Conservation (phyloP, 352 stramenopile species). For the Phytophthora uliginosa region DNA sequence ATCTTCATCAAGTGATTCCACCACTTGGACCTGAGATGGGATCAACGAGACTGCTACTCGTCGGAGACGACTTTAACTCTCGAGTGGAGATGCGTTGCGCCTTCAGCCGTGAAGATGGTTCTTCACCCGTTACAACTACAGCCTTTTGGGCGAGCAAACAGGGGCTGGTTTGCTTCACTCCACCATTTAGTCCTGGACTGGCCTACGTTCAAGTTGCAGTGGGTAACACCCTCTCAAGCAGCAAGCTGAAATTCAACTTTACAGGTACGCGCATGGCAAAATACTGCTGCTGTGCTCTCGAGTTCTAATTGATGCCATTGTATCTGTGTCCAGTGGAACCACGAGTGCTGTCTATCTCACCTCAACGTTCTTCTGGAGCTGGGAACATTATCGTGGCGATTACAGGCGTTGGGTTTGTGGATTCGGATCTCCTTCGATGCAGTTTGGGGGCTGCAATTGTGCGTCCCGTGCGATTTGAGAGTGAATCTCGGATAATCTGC, state of each 20-base stretch:
- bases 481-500: constrained; percentile 29
- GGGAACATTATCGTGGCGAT: constrained; percentile 27
- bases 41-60: constrained; percentile 40
- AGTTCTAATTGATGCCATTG: background rate
- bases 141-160: constrained; percentile 35
- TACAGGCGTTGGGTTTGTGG: constrained; percentile 36
- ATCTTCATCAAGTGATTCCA: constrained; percentile 38
- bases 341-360: constrained; percentile 34
- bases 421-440: constrained; percentile 39
- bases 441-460: constrained; percentile 25
- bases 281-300: background rate
- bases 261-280: constrained; percentile 6
- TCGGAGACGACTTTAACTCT: constrained; percentile 36
- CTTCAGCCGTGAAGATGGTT: constrained; percentile 19
- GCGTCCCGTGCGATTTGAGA: constrained; percentile 18
- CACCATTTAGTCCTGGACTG: constrained; percentile 25
- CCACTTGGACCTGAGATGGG: constrained; percentile 43
- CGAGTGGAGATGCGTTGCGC: constrained; percentile 21
- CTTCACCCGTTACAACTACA: constrained; percentile 3
- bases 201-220: constrained; percentile 30
- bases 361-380: constrained; percentile 20
- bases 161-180: constrained; percentile 34
- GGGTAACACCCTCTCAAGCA: constrained; percentile 19
- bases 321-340: constrained; percentile 32
- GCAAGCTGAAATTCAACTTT: constrained; percentile 35